Evolutionary conservation across 192 early-diverging fungal genomes (phyloP).

Genomic region (Radiomyces spectabilis): DNA sequence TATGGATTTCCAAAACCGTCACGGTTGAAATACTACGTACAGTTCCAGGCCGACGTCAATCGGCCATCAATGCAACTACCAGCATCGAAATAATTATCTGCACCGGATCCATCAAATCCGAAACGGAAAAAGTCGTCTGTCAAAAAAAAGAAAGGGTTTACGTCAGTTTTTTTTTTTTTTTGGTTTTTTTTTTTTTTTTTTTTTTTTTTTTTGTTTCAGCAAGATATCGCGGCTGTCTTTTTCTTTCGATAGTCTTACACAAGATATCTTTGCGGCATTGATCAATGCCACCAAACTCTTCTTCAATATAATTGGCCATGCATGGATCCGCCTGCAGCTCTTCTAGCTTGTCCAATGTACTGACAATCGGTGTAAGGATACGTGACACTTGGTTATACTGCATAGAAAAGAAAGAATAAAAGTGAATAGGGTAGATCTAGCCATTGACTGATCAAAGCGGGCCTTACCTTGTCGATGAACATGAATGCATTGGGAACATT

Average conservation of each 20-base stretch:
- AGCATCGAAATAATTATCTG: conserved; percentile 86
- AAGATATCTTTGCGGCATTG: conserved; percentile 60
- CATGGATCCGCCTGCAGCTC: conserved; percentile 47
- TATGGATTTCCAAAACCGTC: background rate
- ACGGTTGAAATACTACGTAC: conserved; percentile 8
- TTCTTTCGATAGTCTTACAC: conserved; percentile 2
- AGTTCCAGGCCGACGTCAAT: conserved; percentile 88
- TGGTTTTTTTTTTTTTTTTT: no score
- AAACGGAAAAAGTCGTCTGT: conserved; percentile 90
- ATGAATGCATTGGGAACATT: conserved; percentile 98
- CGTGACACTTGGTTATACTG: conserved; percentile 95
- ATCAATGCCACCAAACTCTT: conserved; percentile 58
- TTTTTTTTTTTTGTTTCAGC: background rate
- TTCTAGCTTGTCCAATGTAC: conserved; percentile 68
- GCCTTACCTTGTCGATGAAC: conserved; percentile 82
- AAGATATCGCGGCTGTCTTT: background rate
- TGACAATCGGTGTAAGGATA: conserved; percentile 85
- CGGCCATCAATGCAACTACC: conserved; percentile 95
- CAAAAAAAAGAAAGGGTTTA: conserved; percentile 1
- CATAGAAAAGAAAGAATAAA: conserved; percentile 9
- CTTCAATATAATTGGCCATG: conserved; percentile 58
- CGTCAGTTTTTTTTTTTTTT: no score
- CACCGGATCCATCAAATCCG: conserved; percentile 96
- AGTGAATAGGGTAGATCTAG: background rate
- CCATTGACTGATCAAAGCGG: background rate